Base-by-base conservation (phyloP, 2,329 filamentous ascomycete genomes). In the Chaetomium sp. region DNA sequence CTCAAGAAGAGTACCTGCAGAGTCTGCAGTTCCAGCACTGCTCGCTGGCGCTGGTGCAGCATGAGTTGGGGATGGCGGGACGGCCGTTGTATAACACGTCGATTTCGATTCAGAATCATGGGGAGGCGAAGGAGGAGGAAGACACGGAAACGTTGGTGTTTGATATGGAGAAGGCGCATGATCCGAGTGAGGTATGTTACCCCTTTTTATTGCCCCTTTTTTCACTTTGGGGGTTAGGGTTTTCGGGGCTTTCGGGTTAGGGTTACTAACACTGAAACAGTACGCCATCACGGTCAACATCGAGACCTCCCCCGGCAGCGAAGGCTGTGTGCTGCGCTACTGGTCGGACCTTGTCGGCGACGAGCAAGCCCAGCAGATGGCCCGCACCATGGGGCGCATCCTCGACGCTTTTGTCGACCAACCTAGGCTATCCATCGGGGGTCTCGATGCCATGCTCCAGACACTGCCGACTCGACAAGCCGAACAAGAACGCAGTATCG, bases 221-320 rank as follows among this genome's bases (percentile, higher is more conserved):
- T 4, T 4, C 6, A 1, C 2, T 38, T 45, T 42, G 27, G 19
- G 19, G 19, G 19, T 27, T 27, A 27, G 19, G 19, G 19, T 27
- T 27, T 27, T 27, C 19, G 19, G 19, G 19, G 19, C 19, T 27
- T 27, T 27, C 19, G 19, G 19, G 19, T 27, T 27, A 27, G 19
- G 19, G 19, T 40, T 55, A 48, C 55, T 53, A 14, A n/a, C 2
- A 27, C 9, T 40, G 6, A 11, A 12, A 34, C 19, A 63, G 60
- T 65, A 62, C 43, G 63, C 59, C 41, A 56, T 65, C 49, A 65
- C 61, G 10, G 60, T 63, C 51, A 65, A 65, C 47, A 54, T 65
- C 11, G 61, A 65, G 32, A 58, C 58, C 5, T 57, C 63, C 3
- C 59, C 48, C 19, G 41, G 46, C 35, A 52, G 36, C 43, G 61